Evolutionary conservation across 1,139 yeast species (phyloP), one percentile per base, ranked within the genome.

Genomic region (Lodderomyces jiufengensis): DNA sequence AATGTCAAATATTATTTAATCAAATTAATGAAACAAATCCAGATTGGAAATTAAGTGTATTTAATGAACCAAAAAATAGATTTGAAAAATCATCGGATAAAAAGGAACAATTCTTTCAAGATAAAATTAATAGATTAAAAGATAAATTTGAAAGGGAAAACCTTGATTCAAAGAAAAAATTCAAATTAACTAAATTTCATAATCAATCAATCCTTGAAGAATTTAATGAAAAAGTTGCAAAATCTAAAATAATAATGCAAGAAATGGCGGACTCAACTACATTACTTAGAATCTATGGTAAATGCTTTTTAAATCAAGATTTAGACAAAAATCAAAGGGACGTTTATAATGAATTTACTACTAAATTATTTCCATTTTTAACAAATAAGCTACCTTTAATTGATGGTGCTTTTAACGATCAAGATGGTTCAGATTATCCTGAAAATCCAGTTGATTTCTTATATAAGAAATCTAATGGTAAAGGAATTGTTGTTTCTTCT

Each of bases 401-500:
- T 42, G 41, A 40, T 28, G 39, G 42, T 11, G 23, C 42, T n/a
- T n/a, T n/a, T 3, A 15, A 25, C 24, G 39, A 31, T 9, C 14
- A 23, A 3, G 29, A 32, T 18, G 16, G 25, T 8, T 33, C 32
- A 2, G 10, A 28, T 13, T 11, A 21, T 27, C 29, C 15, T 4
- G 41, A 41, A 9, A 50, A 53, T 29, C 30, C 48, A 7, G 33
- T 52, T 13, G 42, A 46, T 9, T 47, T 41, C 32, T 39, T 45
- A 24, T 34, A 42, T 3, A 36, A 46, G 9, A 36, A 49, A 24
- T 31, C 44, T 10, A 52, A 55, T 24, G 74, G 75, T 7, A 47
- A 48, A 31, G 76, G 76, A 0, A 68, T 70, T 9, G 72, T 67
- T 1, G 47, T 70, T 1, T 58, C 73, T 0, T 66, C 64, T 1